Evolutionary conservation across 2,329 filamentous ascomycete genomes (phyloP), one percentile per base, ranked within the genome.

Genomic region (Phialophora chinensis): DNA sequence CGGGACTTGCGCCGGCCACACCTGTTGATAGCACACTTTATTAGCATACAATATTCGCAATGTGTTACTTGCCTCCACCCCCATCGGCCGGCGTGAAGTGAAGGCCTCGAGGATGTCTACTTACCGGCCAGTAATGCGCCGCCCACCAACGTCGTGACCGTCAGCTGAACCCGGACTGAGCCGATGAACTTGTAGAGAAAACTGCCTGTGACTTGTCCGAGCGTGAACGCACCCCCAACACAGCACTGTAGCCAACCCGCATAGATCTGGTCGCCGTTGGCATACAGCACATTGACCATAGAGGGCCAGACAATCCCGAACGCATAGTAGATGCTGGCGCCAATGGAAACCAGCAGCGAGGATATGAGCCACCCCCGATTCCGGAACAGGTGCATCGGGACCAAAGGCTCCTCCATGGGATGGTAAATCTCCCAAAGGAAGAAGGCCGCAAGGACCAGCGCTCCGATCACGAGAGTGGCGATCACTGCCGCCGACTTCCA

Each of bases 401-500:
- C 7, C 20, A 53, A 42, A 4, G 60, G 63, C 33, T 66, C 50
- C 20, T 31, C 29, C 35, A 33, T 20, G 27, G 17, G 42, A 2
- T 52, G 11, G 31, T 20, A 44, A 5, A 61, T 12, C 35, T 38
- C 35, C 20, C 11, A 61, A 7, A 31, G 27, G 33, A 60, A 77
- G 65, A 78, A 81, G 47, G 78, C 58, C 55, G 75, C 76, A 66
- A 82, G 81, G 1, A 54, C 68, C 11, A 73, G 67, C 29, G 77
- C 69, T n/a, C 80, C 80, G 12, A 79, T 71, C 25, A 82, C 70
- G 14, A 82, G 67, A 0, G 76, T 75, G 20, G 52, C 68, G 47
- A 78, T 71, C 0, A 80, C 78, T 60, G 78, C 71, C 1, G 74
- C 74, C 54, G 77, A 79, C 38, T 72, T 72, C 82, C 81, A 83